phyloP scores from a whole-genome alignment of 2,329 filamentous ascomycete genomes.

The Pseudogymnoascus sp. region DNA sequence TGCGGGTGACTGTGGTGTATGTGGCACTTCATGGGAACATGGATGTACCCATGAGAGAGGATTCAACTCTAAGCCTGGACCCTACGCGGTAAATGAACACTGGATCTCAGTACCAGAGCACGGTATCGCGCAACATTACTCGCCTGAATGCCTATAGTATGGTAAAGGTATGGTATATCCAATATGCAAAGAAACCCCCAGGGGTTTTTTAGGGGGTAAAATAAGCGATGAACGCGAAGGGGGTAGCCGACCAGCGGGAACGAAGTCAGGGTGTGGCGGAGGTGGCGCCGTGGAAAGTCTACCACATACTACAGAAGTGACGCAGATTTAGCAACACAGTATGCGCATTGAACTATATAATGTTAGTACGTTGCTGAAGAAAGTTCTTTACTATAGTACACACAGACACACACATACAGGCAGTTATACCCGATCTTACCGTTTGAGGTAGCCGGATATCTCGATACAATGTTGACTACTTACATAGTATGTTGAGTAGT shows the following conservation, averaged over 20 bases:
- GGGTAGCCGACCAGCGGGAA: background rate
- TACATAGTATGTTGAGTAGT: background rate
- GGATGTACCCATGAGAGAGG: background rate
- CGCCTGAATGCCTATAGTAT: background rate
- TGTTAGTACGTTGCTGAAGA: background rate
- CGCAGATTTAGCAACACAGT: background rate
- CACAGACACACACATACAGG: background rate
- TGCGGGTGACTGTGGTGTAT: background rate
- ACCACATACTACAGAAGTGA: background rate
- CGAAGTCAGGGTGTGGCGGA: background rate
- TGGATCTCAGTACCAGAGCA: background rate
- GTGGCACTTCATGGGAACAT: constrained; percentile 1
- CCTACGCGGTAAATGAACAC: background rate
- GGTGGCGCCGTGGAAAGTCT: background rate
- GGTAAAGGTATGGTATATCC: background rate
- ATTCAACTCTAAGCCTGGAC: constrained; percentile 2
- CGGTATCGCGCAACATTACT: background rate
- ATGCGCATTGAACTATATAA: background rate
- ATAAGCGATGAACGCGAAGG: background rate
- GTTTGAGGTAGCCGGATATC: background rate
- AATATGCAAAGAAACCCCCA: background rate
- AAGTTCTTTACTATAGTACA: too few relatives aligned
- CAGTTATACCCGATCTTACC: constrained; percentile 1
- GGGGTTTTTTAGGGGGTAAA: background rate
- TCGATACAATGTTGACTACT: background rate